A percentile compares a stretch with the other conserved stretches of the same genome.
Evolutionary conservation across 2,329 filamentous ascomycete genomes (phyloP).

Genomic region (Fusarium staphyleae): DNA sequence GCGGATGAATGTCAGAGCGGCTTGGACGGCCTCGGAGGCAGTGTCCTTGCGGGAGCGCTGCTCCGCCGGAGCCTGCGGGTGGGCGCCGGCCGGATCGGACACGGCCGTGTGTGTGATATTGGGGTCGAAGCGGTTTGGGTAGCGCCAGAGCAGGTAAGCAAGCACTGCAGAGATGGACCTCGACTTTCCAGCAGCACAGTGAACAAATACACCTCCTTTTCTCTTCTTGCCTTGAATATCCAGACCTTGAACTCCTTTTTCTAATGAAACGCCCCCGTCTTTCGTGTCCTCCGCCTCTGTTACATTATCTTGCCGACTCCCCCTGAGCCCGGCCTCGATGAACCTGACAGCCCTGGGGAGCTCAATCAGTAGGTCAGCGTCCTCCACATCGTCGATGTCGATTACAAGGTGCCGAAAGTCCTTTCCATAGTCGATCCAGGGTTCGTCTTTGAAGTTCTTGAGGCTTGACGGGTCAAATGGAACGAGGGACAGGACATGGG

Average conservation of each 20-base stretch:
- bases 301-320: conserved; percentile 16
- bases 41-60: conserved; percentile 45
- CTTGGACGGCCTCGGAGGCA: conserved; percentile 57
- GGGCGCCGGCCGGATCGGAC: conserved; percentile 24
- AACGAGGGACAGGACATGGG: conserved; percentile 87
- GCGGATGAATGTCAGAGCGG: conserved; percentile 73
- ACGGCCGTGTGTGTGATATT: conserved; percentile 44
- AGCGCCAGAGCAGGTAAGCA: conserved; percentile 81
- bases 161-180: conserved; percentile 85
- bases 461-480: conserved; percentile 55
- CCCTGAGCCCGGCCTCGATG: conserved; percentile 75
- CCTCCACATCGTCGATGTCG: conserved; percentile 88
- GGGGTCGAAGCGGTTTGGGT: conserved; percentile 60
- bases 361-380: conserved; percentile 84
- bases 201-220: conserved; percentile 60
- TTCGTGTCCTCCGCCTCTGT: conserved; percentile 17
- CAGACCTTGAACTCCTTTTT: conserved; percentile 26
- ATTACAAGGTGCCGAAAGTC: conserved; percentile 77
- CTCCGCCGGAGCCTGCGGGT: conserved; percentile 15
- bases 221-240: conserved; percentile 28
- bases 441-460: conserved; percentile 58
- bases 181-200: conserved; percentile 95
- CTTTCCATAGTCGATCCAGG: conserved; percentile 57
- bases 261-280: conserved; percentile 32
- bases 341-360: conserved; percentile 81